Base-by-base conservation (phyloP, 495 filamentous ascomycete species). In the Tuber aestivum region DNA sequence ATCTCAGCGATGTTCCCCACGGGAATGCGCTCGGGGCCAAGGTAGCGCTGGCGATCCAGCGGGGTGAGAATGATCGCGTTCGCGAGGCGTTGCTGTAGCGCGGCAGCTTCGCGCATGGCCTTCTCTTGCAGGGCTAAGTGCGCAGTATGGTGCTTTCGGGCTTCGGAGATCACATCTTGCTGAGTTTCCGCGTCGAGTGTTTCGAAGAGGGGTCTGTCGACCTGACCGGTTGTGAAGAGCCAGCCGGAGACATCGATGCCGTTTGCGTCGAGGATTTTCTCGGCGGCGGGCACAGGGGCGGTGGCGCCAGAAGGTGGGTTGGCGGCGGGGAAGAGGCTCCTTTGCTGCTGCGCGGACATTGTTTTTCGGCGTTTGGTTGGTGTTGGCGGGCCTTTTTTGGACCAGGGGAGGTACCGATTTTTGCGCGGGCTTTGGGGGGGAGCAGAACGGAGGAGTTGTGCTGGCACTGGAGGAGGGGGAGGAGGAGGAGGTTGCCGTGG, bases 221-320 rank as follows among this genome's bases (percentile, higher is more conserved):
- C 71, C 14, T 71, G 70, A 10, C 77, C 78, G n/a, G 72, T 71
- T 5, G 48, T 44, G 65, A 82, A 82, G 16, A 82, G 69, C 80
- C 80, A 82, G 8, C 45, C 5, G 20, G 80, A 76, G 70, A 82
- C 70, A 27, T 82, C 80, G 45, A 70, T 76, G 35, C 80, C 80
- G 35, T 74, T 68, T 27, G 69, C 41, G 65, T 81, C 80, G 41
- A 76, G 69, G 71, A 82, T 56, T 16, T 18, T 38, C n/a, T 70
- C 42, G 0, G 3, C 27, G 27, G 72, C n/a, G 48, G 50, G 21
- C 6, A 16, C 35, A 14, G 44, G 23, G 72, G 72, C 0, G 35
- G n/a, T 0, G n/a, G 72, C 48, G n/a, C n/a, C n/a, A 45, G 45
- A 70, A 21, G 71, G 37, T 1, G 12, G 21, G 38, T 72, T 74